Evolutionary conservation across 1,139 yeast species (phyloP).

Genomic region (Taphrina flavorubra): DNA sequence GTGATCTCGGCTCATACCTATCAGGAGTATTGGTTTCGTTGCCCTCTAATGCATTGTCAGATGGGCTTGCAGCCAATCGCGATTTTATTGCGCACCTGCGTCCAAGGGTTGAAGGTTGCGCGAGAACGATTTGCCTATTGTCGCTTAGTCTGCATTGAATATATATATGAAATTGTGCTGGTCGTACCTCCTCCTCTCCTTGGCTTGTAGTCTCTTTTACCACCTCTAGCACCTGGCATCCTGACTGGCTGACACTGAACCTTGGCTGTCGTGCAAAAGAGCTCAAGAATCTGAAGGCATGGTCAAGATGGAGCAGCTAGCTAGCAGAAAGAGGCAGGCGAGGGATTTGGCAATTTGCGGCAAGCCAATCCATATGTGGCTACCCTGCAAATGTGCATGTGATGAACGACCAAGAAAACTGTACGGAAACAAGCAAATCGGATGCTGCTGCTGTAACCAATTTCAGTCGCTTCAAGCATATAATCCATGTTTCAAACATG

Average conservation of each 20-base stretch:
- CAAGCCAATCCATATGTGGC: slow-evolving; percentile 7
- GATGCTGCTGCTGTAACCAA: no score
- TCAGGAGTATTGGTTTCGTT: slow-evolving; percentile 38
- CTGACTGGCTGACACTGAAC: neutral
- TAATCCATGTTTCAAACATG: no score
- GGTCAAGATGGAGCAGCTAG: no score
- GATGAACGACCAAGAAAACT: neutral
- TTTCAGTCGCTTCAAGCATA: no score
- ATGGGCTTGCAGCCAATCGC: no score
- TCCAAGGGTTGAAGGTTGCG: slow-evolving; percentile 37
- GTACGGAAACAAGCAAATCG: no score
- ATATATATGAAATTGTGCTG: neutral
- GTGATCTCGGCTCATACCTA: slow-evolving; percentile 23
- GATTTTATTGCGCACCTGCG: slow-evolving; percentile 9
- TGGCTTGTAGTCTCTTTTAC: slow-evolving; percentile 38
- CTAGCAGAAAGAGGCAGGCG: neutral
- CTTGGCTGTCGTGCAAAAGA: no score
- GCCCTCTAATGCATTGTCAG: slow-evolving; percentile 17
- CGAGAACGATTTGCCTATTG: slow-evolving; percentile 35
- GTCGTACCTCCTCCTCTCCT: slow-evolving; percentile 32
- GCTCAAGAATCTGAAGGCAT: no score
- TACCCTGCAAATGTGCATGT: slow-evolving; percentile 3
- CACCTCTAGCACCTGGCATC: slow-evolving; percentile 35
- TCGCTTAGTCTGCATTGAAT: neutral
- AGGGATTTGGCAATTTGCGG: slow-evolving; percentile 12